Base-by-base conservation (phyloP, 2,329 filamentous ascomycete species). In the Aspergillus felis region DNA sequence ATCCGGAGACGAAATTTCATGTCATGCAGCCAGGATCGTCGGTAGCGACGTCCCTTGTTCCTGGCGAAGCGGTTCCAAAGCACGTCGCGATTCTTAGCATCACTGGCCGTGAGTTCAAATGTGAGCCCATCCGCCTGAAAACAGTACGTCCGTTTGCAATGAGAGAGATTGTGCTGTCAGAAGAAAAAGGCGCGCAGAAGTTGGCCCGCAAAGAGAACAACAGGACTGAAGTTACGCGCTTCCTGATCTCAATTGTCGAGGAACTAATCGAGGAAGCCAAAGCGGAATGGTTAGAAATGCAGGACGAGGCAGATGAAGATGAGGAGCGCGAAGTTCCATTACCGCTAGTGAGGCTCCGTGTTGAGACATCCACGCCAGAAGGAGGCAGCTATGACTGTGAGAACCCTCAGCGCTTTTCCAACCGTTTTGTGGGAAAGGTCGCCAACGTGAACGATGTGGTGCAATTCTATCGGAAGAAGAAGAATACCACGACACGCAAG, bases 1-100 rank as follows among this genome's bases (percentile, higher is more conserved):
- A 97, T 66, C 85, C 89, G 0, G 91, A 96, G 68, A 96, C 88
- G 50, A 89, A 88, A 0, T 99, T 99, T 66, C 87, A 94, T 65
- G 93, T 99, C 61, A 97, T 99, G 85, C 94, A 99, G 68, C 94
- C 94, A 0, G 94, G 94, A 0, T 99, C 94, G 0, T 97, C 94
- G 0, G 89, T 99, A 0, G 94, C 93, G 0, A 99, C 94, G 1
- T 97, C 94, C 0, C 79, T 99, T 0, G 87, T 94, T 8, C 88
- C 90, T 0, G 92, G 92, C 28, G 94, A 99, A 75, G 90, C 94
- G 0, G 91, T 92, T 1, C 81, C 91, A 7, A 99, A 99, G 71
- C 90, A 97, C 56, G 90, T 97, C 6, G 87, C 92, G 1, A 88
- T 99, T 22, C 72, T 97, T 51, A 94, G 82, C 64, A 79, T 99